Conservation (phyloP, 192 early-diverging fungal genomes). For the Funneliformis mosseae region DNA sequence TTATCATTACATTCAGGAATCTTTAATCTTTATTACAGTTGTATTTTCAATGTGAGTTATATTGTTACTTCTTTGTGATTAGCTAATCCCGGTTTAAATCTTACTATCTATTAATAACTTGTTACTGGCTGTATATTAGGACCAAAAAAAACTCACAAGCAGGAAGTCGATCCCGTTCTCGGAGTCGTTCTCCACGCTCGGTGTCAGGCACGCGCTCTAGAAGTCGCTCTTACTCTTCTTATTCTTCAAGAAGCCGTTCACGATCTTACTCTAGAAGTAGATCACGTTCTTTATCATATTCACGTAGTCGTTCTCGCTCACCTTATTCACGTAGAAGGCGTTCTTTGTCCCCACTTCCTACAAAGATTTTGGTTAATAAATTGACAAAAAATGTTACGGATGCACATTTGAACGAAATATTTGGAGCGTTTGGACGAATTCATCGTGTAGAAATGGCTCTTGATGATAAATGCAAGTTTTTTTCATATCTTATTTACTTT, state of each 20-base stretch:
- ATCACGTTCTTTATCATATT: conserved; percentile 33
- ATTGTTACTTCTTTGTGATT: neutral
- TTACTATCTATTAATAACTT: neutral
- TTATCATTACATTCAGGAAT: too few relatives aligned
- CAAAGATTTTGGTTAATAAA: conserved; percentile 37
- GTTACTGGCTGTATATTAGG: neutral
- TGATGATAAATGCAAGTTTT: conserved; percentile 43
- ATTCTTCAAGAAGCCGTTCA: conserved; percentile 34
- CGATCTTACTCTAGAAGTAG: conserved; percentile 26
- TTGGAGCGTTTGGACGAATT: conserved; percentile 41
- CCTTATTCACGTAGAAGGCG: conserved; percentile 12
- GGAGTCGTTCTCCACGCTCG: conserved; percentile 17
- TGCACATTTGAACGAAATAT: conserved; percentile 49
- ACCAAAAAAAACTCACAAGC: conserved; percentile 1
- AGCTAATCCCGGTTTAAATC: neutral
- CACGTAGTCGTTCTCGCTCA: conserved; percentile 34
- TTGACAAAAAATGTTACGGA: conserved; percentile 50
- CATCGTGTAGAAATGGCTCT: conserved; percentile 39
- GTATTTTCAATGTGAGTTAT: neutral
- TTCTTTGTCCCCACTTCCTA: conserved; percentile 24
- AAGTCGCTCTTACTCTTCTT: conserved; percentile 35
- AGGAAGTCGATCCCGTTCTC: conserved; percentile 20
- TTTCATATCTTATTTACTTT: neutral
- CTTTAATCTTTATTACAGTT: too few relatives aligned
- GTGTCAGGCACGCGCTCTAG: conserved; percentile 22